A percentile compares a stretch with the other conserved stretches of the same genome.
phyloP scores from a whole-genome alignment of 768 basidiomycete species.

The Erythrobasidium yunnanense region DNA sequence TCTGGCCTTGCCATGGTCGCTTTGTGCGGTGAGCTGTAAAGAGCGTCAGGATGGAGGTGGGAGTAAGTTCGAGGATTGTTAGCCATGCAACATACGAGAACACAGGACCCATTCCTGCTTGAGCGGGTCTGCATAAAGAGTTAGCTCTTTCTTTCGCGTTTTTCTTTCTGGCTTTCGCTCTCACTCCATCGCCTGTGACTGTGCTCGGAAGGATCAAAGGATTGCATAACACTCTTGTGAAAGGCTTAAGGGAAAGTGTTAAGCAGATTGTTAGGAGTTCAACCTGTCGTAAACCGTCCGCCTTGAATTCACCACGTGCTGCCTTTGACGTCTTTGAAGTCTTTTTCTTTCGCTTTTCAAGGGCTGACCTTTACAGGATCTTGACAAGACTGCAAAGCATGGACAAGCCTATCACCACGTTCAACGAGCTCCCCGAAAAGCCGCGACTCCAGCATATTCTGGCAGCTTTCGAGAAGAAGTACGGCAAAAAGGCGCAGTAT shows the following conservation, averaged over 20 bases:
- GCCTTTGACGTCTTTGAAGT: not conserved
- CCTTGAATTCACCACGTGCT: not conserved
- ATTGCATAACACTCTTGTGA: not conserved
- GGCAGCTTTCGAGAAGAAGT: slow-evolving; percentile 27
- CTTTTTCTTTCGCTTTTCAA: not conserved
- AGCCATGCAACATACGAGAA: slow-evolving; percentile 28
- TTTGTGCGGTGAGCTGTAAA: slow-evolving; percentile 63
- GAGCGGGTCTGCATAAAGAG: slow-evolving; percentile 33
- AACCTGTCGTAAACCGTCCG: too few relatives aligned
- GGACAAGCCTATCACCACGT: slow-evolving; percentile 19
- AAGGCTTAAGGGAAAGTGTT: not conserved
- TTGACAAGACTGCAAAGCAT: slow-evolving; percentile 8
- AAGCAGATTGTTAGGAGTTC: too few relatives aligned
- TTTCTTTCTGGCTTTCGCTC: not conserved
- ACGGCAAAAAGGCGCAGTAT: slow-evolving; percentile 31
- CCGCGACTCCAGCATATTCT: slow-evolving; percentile 25
- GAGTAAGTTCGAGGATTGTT: too few relatives aligned
- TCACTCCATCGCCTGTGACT: slow-evolving; percentile 26
- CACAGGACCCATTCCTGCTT: slow-evolving; percentile 36
- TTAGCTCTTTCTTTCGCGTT: not conserved
- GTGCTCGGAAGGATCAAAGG: slow-evolving; percentile 23
- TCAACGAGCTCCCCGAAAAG: not conserved
- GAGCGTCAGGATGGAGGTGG: too few relatives aligned
- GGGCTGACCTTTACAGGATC: too few relatives aligned
- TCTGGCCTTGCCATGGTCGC: slow-evolving; percentile 83